A percentile compares a stretch with the other conserved stretches of the same genome.
Evolutionary conservation across 2,329 filamentous ascomycete species (phyloP).

Genomic region (Fusarium nisikadoi): DNA sequence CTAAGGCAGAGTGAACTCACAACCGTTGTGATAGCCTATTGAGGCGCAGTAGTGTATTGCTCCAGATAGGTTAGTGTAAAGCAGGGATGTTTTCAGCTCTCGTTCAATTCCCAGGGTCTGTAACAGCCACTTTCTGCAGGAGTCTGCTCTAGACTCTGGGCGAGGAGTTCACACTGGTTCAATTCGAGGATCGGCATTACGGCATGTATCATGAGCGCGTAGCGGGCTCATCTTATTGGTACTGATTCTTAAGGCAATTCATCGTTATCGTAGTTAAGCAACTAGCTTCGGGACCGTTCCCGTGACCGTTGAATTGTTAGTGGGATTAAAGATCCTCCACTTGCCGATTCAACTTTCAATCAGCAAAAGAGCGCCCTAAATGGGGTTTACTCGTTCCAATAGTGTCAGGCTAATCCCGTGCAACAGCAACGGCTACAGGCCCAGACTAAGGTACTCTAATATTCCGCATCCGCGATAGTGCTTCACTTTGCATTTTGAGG

Average conservation of each 20-base stretch:
- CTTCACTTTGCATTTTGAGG: neutral
- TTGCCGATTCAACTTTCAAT: no score
- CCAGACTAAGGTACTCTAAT: neutral
- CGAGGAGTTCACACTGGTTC: neutral
- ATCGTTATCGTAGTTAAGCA: neutral
- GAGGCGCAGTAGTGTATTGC: neutral
- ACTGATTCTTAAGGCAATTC: rapidly evolving
- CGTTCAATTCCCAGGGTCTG: neutral
- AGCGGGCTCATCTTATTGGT: neutral
- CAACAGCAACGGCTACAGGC: rapidly evolving
- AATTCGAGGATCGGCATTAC: neutral
- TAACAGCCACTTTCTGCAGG: neutral
- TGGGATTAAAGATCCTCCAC: neutral
- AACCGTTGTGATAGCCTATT: neutral
- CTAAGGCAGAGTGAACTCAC: neutral
- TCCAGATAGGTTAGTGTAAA: neutral
- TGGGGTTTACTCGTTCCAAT: rapidly evolving
- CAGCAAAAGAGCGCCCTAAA: rapidly evolving
- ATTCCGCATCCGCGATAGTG: neutral
- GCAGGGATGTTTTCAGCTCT: slow-evolving; percentile 3
- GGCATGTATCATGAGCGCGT: neutral
- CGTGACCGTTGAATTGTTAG: neutral
- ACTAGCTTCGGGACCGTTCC: rapidly evolving
- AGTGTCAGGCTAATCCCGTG: rapidly evolving
- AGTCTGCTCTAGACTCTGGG: rapidly evolving